A percentile compares a stretch with the other conserved stretches of the same genome.
Evolutionary conservation across 768 basidiomycete species (phyloP).

Genomic region (Mycena albidolilacea): DNA sequence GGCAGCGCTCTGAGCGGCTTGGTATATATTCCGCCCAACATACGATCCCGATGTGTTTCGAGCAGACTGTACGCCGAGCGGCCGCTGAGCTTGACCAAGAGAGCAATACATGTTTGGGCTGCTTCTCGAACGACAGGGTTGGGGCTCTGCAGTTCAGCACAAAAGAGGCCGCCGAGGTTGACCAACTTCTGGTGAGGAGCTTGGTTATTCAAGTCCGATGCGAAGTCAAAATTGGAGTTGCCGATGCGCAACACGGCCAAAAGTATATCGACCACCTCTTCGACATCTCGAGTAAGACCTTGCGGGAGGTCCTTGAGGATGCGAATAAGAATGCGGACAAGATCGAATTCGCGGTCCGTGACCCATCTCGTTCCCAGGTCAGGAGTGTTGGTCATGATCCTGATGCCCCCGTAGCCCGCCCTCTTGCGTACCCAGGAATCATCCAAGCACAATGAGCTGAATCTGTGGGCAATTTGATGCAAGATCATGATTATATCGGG

Average conservation of each 20-base stretch:
- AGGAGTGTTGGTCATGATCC: conserved; percentile 80
- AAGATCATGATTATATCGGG: conserved; percentile 78
- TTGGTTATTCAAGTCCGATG: conserved; percentile 57
- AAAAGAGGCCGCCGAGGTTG: conserved; percentile 86
- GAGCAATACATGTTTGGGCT: conserved; percentile 83
- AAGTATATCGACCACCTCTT: conserved; percentile 85
- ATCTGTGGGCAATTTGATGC: conserved; percentile 86
- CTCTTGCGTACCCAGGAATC: conserved; percentile 92
- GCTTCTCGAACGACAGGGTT: conserved; percentile 89
- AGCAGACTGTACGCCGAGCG: conserved; percentile 86
- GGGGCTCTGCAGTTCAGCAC: conserved; percentile 90
- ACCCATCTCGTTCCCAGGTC: conserved; percentile 85
- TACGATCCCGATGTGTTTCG: conserved; percentile 86
- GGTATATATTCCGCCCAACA: conserved; percentile 92
- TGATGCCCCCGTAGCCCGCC: conserved; percentile 91
- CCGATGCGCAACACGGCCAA: conserved; percentile 75
- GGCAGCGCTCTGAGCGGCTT: conserved; percentile 96
- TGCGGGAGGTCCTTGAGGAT: conserved; percentile 95
- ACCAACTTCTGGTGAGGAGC: conserved; percentile 68
- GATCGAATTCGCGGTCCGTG: conserved; percentile 88
- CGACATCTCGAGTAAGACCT: conserved; percentile 87
- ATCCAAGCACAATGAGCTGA: conserved; percentile 90
- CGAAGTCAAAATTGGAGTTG: conserved; percentile 63
- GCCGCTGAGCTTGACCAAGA: conserved; percentile 82
- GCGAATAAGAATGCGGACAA: conserved; percentile 90